Evolutionary conservation across 768 basidiomycete genomes (phyloP), one percentile per base, ranked within the genome.

Genomic region (Crassisporium funariophilum): DNA sequence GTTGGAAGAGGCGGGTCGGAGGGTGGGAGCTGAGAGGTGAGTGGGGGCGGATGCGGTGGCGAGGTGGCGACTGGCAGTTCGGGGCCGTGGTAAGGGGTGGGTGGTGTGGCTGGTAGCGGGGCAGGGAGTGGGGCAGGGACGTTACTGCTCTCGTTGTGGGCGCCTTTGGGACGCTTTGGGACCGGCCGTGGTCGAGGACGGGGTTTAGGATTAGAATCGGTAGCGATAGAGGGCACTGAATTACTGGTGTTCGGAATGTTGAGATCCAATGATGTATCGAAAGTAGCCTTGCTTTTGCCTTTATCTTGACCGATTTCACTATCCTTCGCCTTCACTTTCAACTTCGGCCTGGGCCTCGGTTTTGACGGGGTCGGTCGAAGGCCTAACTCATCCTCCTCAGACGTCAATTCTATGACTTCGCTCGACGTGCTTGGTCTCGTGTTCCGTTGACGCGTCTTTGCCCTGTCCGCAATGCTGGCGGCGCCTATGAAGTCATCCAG

Each of bases 401-500:
- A 74, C 17, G 61, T 64, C 13, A 79, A 54, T 50, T 79, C 78
- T 9, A 80, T 77, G 3, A 78, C 57, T 9, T 76, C 72, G 47
- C 27, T 52, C 29, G 36, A 40, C 34, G 37, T 24, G 20, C 20
- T 34, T 40, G 40, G 35, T 35, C 64, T 69, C 6, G 66, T 43
- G 16, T 60, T 68, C 17, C 79, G 65, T 46, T 75, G 69, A 13
- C 81, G 78, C 62, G 70, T 79, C 55, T 82, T 82, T 39, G 81
- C 76, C 13, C 81, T 71, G 33, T 83, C 81, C n/a, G 81, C 80
- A 19, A 81, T 80, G 50, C 62, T 74, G 16, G 50, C 35, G 12
- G 49, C 36, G 8, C 44, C 53, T 17, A 46, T 25, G 16, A 58
- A 37, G 19, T 47, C 47, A 22, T 59, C 57, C 21, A 54, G 41